phyloP scores from a whole-genome alignment of 495 filamentous ascomycete genomes.

The Beverwykella pulmonaria region DNA sequence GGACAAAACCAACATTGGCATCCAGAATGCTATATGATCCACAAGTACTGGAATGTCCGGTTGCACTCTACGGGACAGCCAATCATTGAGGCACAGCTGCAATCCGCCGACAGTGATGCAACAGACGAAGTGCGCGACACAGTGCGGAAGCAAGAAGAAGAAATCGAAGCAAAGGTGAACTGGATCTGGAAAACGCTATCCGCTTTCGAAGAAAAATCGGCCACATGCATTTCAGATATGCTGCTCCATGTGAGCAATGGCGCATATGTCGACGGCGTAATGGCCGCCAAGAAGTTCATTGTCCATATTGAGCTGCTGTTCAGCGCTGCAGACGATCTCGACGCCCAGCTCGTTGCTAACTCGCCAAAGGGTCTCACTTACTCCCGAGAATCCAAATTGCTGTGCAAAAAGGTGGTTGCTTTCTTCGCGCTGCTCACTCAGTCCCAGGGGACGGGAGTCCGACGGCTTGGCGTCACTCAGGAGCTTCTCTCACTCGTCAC shows the following conservation, averaged over 20 bases:
- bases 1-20: conserved; percentile 99
- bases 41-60: conserved; percentile 99
- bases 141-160: conserved; percentile 83
- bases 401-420: conserved; percentile 99
- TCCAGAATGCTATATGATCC: conserved; percentile 99
- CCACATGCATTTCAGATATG: conserved; percentile 99
- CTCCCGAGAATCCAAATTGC: conserved; percentile 89
- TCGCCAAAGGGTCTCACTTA: conserved; percentile 84
- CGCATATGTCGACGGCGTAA: conserved; percentile 89
- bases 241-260: conserved; percentile 98
- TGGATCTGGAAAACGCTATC: conserved; percentile 98
- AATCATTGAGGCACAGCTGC: conserved; percentile 47
- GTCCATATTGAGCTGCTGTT: conserved; percentile 94
- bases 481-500: conserved; percentile 94
- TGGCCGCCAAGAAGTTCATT: conserved; percentile 96
- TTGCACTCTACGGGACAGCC: conserved; percentile 63
- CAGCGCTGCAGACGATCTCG: conserved; percentile 81
- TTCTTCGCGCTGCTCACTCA: conserved; percentile 95
- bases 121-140: conserved; percentile 72
- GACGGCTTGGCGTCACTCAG: conserved; percentile 93
- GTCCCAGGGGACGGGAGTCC: conserved; percentile 83
- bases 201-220: conserved; percentile 95
- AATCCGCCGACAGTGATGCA: conserved; percentile 60
- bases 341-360: conserved; percentile 66
- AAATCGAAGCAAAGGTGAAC: conserved; percentile 97